Evolutionary conservation across 768 basidiomycete genomes (phyloP).

Genomic region (Coprinopsis marcescibilis): DNA sequence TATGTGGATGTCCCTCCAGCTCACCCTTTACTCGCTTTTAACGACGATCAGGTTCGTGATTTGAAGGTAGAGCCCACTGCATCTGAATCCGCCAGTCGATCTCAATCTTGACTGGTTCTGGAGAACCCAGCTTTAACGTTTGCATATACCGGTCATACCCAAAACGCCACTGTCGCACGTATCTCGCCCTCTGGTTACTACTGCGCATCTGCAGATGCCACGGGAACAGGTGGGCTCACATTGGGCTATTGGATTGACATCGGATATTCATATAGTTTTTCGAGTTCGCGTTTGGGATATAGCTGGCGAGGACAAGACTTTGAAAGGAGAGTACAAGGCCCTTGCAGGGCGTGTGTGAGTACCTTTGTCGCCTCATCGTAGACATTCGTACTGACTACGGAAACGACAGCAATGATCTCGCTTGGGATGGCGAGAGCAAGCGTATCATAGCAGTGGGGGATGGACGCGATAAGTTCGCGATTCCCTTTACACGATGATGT

Average conservation of each 20-base stretch:
- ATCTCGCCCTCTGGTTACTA: constrained; percentile 94
- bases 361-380: not conserved
- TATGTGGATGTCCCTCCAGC: constrained; percentile 41
- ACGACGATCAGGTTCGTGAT: constrained; percentile 72
- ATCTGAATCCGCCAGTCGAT: not conserved
- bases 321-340: constrained; percentile 79
- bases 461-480: constrained; percentile 73
- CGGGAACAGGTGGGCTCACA: constrained; percentile 63
- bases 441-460: constrained; percentile 94
- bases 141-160: constrained; percentile 75
- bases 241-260: not conserved
- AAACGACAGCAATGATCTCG: constrained; percentile 73
- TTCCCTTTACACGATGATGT: not conserved
- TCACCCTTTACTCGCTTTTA: no score
- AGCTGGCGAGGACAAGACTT: constrained; percentile 72
- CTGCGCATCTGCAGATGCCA: constrained; percentile 83
- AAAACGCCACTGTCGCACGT: constrained; percentile 83
- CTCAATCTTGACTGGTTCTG: constrained; percentile 1
- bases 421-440: constrained; percentile 96
- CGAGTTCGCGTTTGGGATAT: constrained; percentile 91
- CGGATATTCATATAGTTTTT: not conserved
- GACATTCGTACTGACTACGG: not conserved
- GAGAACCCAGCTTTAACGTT: constrained; percentile 63
- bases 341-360: constrained; percentile 69
- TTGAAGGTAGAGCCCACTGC: constrained; percentile 50